Evolutionary conservation across 2,329 filamentous ascomycete species (phyloP).

Genomic region (Sporothrix euskadiensis): DNA sequence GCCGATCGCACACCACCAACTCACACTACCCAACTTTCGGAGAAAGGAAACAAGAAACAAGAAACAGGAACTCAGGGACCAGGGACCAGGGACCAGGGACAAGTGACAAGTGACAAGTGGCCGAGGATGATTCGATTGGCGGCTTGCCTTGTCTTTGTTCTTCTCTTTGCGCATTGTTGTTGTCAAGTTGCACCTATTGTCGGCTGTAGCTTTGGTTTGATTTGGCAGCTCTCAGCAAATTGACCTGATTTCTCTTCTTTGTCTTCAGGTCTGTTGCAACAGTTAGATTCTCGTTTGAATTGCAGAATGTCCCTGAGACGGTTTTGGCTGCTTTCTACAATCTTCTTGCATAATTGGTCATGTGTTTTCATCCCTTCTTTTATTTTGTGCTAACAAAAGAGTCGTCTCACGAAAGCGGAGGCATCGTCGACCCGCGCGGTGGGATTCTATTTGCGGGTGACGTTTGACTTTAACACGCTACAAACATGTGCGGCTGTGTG

Average conservation of each 20-base stretch:
- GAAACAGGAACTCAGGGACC: background rate
- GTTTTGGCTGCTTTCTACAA: too few relatives aligned
- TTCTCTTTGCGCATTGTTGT: background rate
- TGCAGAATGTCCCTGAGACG: too few relatives aligned
- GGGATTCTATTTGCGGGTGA: background rate
- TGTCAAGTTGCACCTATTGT: background rate
- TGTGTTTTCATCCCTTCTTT: too few relatives aligned
- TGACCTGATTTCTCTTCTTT: background rate
- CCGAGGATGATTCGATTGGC: background rate
- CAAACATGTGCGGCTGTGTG: background rate
- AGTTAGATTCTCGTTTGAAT: background rate
- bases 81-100: background rate
- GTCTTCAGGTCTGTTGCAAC: background rate
- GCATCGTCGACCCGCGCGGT: background rate
- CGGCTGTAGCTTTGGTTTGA: background rate
- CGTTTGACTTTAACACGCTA: background rate
- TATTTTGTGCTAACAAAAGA: background rate
- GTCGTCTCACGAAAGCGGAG: background rate
- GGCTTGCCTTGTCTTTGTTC: background rate
- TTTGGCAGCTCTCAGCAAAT: background rate
- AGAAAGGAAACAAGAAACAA: background rate
- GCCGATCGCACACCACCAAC: constrained; percentile 8
- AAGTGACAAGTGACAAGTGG: too few relatives aligned
- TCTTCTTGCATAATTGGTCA: too few relatives aligned
- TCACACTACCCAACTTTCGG: too few relatives aligned